Evolutionary conservation across 1,284 basidiomycete genomes (phyloP), one percentile per base, ranked within the genome.

Genomic region (Sanghuangporus sanghuang): DNA sequence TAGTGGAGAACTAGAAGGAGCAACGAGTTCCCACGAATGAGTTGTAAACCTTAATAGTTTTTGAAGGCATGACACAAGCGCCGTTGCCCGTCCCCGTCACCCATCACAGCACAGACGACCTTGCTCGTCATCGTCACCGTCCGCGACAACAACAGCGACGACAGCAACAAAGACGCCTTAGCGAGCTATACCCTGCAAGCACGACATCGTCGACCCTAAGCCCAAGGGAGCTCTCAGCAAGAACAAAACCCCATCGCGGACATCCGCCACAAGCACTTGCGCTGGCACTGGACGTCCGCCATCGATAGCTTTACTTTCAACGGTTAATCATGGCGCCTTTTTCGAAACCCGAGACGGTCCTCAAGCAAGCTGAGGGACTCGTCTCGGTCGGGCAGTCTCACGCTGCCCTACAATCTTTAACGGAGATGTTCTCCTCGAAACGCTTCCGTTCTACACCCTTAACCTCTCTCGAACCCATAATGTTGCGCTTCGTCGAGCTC

Each of bases 401-500:
- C 73, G 92, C 94, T 16, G 95, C 95, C 27, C 84, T 96, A 48
- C 90, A 95, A 72, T 91, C 92, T 6, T 82, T 96, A 69, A 90
- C 92, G 9, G 93, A 96, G 75, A 93, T 96, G 85, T 95, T 96
- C 78, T 84, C 87, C 46, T 92, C 92, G 52, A 98, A 98, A 79
- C 89, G 93, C 64, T 98, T 99, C 82, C 87, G 95, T 70, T 89
- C 92, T 65, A 97, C 95, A 0, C 93, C 96, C 1, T 81, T 98
- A 44, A 79, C 87, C 5, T 88, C 92, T 8, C 86, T 99, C 62
- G 96, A 99, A 76, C 97, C 97, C 66, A 98, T 99, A 77, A 92
- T 98, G 84, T 78, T 95, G 68, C 89, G 93, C 57, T 93, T 92
- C 74, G 85, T 98, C 79, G 95, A 98, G 74, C 90, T 99, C 65